Percentiles rank a stretch among this genome's conserved stretches.
These are phyloP conservation scores for Plectosphaerella cucumerina DNA, from an alignment of 2,329 filamentous ascomycete species.

Conservation along the genomic window DNA sequence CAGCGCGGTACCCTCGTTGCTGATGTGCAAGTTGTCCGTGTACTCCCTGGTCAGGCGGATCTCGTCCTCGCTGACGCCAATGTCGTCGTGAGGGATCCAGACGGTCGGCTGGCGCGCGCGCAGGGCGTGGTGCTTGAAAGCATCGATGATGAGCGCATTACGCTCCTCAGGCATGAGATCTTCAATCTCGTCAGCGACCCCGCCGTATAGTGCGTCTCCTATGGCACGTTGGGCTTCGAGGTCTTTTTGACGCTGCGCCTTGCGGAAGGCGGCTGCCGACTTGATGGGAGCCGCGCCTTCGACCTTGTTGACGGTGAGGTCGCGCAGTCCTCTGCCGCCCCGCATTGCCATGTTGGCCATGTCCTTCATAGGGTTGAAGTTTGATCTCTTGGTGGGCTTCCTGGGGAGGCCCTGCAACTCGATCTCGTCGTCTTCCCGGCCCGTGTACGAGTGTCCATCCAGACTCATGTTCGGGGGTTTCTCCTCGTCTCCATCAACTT, in stretches of 20 bases:
- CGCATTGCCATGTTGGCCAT: conserved; percentile 44
- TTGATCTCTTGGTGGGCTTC: conserved; percentile 28
- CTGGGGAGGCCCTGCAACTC: conserved; percentile 23
- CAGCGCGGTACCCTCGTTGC: conserved; percentile 84
- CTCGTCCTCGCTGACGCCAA: conserved; percentile 91
- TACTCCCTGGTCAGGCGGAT: conserved; percentile 72
- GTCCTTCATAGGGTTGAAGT: conserved; percentile 42
- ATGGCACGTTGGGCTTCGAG: conserved; percentile 70
- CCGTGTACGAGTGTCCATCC: conserved; percentile 24
- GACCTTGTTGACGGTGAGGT: conserved; percentile 38
- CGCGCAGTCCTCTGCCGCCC: conserved; percentile 44
- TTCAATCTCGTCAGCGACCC: conserved; percentile 88
- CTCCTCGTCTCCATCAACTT: conserved; percentile 40
- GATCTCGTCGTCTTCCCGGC: conserved; percentile 22
- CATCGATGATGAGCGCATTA: conserved; percentile 77
- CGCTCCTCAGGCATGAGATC: conserved; percentile 88
- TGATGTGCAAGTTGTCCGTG: conserved; percentile 84
- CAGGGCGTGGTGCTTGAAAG: conserved; percentile 87
- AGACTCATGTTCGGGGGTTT: conserved; percentile 40
- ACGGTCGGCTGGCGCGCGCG: conserved; percentile 81
- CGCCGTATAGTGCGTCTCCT: conserved; percentile 78
- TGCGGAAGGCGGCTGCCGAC: conserved; percentile 43
- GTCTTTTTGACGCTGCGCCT: conserved; percentile 50
- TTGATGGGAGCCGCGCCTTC: conserved; percentile 27
- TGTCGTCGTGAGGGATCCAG: conserved; percentile 88